Evolutionary conservation across 768 basidiomycete genomes (phyloP).

Genomic region (Tylopilus balloui): DNA sequence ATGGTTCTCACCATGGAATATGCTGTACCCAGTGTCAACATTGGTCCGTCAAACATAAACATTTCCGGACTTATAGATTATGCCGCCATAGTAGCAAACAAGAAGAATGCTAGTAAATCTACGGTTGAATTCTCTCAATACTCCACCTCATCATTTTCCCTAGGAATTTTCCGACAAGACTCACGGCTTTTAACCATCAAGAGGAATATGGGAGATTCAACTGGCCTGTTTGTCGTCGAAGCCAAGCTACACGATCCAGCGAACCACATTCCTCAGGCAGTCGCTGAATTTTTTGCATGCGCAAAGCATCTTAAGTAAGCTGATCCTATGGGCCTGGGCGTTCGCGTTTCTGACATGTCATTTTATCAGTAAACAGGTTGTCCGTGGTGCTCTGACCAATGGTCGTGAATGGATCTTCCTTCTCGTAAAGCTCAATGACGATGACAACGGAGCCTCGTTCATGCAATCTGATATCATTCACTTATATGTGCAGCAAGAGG

Average conservation of each 20-base stretch:
- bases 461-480: neutral
- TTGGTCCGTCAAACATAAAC: no score
- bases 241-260: no score
- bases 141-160: neutral
- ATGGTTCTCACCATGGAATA: neutral
- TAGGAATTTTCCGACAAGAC: neutral
- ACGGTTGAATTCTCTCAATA: neutral
- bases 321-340: neutral
- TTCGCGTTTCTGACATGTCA: neutral
- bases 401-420: neutral
- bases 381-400: neutral
- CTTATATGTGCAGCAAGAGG: no score
- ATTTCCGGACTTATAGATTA: neutral
- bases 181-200: neutral
- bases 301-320: neutral
- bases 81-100: neutral
- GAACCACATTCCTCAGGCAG: neutral
- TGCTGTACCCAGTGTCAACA: neutral
- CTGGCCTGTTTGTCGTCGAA: neutral
- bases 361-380: neutral
- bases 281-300: neutral
- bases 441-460: neutral
- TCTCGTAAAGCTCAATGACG: neutral
- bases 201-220: neutral
- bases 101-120: neutral